Evolutionary conservation across 2,329 filamentous ascomycete genomes (phyloP), one percentile per base, ranked within the genome.

Genomic region (Cyphellophora attinorum): DNA sequence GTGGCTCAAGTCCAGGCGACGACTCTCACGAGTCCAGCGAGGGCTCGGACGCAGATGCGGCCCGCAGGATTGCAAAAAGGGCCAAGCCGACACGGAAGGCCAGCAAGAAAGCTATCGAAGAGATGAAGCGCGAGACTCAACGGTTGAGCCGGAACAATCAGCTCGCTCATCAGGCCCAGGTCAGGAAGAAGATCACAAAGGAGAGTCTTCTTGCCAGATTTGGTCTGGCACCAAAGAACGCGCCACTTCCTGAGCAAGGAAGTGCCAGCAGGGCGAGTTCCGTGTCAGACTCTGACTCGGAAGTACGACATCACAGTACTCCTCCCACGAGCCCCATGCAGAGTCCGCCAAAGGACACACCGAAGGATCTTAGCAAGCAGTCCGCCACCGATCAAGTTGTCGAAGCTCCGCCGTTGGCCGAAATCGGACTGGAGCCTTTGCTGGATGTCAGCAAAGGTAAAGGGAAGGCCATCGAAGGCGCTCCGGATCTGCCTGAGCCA

Each of bases 41-140:
- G 23, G 64, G 69, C 29, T 72, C 75, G 23, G 68, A 71, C 2
- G 76, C 81, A 39, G 76, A 76, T 19, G 76, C 76, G 16, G 79
- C 70, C n/a, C 68, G 66, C 28, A 74, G 67, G 42, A 62, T 91
- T 29, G 83, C 81, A 0, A 42, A 39, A 27, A 36, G 42, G 19
- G 67, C 72, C 16, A 76, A 80, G 3, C 79, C 85, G 4, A 71
- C 74, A 6, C 75, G 91, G 10, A 93, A 91, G 55, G 88, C 91
- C 0, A 89, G 88, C 64, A 96, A 89, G 63, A 95, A 86, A 60
- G 91, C 91, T 0, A 57, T 95, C 27, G 85, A 95, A 54, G 89
- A 96, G 48, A 95, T 98, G 81, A 81, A 82, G 49, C 76, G 85
- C 38, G 91, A 98, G 59, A 95, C 89, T 1, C 91, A 98, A 62